Conservation (phyloP, 345 rosid genomes). For the Acer negundo region DNA sequence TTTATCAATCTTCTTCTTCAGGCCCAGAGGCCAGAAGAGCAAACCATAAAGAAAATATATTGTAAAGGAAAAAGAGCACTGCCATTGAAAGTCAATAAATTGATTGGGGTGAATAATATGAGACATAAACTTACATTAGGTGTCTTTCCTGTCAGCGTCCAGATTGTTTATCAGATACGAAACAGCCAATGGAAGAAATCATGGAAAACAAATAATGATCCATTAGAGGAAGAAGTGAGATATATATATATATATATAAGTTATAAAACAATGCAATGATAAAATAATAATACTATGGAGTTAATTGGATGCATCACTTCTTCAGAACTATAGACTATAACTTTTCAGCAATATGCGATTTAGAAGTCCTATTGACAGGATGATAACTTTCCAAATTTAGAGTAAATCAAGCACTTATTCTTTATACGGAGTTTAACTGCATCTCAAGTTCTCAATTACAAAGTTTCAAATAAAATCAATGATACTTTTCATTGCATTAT, state of each 20-base stretch:
- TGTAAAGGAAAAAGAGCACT: conserved; percentile 3
- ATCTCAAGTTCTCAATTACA: neutral
- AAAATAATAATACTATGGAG: neutral
- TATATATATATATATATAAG: no score
- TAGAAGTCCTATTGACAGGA: neutral
- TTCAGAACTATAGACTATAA: neutral
- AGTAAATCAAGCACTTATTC: neutral
- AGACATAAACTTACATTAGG: conserved; percentile 55
- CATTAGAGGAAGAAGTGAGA: neutral
- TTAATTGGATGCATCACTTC: neutral
- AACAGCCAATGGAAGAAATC: conserved; percentile 11
- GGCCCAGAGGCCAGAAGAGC: neutral
- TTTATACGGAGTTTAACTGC: neutral
- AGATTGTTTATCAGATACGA: conserved; percentile 17
- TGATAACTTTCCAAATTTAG: neutral
- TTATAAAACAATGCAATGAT: neutral
- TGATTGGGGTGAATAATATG: conserved; percentile 10
- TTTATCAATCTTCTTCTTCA: conserved; percentile 3
- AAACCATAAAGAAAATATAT: neutral
- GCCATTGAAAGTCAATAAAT: neutral
- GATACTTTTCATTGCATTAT: neutral
- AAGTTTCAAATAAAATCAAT: neutral
- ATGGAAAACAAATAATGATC: conserved; percentile 15
- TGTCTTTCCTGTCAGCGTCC: conserved; percentile 57
- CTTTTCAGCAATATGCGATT: neutral